A percentile compares a stretch with the other conserved stretches of the same genome.
These are phyloP conservation scores for Mucor piriformis DNA, from an alignment of 371 early-diverging fungal species.

Conservation along the genomic window DNA sequence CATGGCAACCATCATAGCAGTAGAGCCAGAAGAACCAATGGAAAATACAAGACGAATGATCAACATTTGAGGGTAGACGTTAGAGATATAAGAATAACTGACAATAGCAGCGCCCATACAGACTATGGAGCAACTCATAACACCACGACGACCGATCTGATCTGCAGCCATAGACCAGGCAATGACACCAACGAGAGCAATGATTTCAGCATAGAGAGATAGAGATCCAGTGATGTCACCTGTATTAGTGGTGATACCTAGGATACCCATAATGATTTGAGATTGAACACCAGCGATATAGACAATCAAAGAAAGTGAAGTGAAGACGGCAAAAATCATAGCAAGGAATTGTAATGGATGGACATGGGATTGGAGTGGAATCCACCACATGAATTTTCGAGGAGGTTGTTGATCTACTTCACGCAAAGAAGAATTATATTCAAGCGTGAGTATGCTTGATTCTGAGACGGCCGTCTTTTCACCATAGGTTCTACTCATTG, in stretches of 20 bases:
- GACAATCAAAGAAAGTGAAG: slow-evolving; percentile 34
- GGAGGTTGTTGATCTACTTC: slow-evolving; percentile 9
- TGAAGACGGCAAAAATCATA: slow-evolving; percentile 39
- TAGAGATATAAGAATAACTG: slow-evolving; percentile 49
- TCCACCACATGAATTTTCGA: slow-evolving; percentile 45
- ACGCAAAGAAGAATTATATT: background rate
- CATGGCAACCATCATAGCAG: slow-evolving; percentile 71
- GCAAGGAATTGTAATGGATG: slow-evolving; percentile 41
- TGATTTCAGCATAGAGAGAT: slow-evolving; percentile 67
- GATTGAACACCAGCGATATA: slow-evolving; percentile 38
- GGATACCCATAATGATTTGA: slow-evolving; percentile 28
- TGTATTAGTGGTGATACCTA: slow-evolving; percentile 7
- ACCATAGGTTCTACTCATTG: too few species aligned
- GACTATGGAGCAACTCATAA: slow-evolving; percentile 26
- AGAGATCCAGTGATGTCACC: slow-evolving; percentile 50
- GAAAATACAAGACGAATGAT: slow-evolving; percentile 58
- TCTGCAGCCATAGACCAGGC: slow-evolving; percentile 38
- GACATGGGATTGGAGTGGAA: slow-evolving; percentile 35
- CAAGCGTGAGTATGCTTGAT: slow-evolving; percentile 4
- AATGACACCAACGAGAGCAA: slow-evolving; percentile 38
- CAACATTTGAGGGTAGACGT: slow-evolving; percentile 59
- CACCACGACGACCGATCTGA: slow-evolving; percentile 24
- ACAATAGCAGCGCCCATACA: slow-evolving; percentile 57
- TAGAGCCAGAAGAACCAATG: slow-evolving; percentile 70
- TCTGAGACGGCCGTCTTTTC: slow-evolving; percentile 13